Evolutionary conservation across 2,329 filamentous ascomycete genomes (phyloP), one percentile per base, ranked within the genome.

Genomic region (Aspergillus sp.): DNA sequence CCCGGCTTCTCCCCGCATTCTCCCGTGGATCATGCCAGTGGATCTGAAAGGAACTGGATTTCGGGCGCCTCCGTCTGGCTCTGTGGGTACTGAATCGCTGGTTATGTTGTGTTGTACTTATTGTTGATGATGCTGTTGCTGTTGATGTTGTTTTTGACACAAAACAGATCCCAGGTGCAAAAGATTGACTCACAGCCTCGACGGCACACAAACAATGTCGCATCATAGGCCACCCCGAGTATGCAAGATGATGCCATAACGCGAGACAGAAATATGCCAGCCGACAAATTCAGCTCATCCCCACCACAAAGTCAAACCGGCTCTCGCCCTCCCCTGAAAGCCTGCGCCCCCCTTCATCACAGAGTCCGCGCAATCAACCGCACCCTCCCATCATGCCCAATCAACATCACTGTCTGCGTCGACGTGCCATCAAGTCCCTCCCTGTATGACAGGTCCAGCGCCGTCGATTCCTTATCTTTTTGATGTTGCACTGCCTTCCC

Each of bases 311-410:
- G 27, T 57, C 58, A 51, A 60, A 60, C 4, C 54, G 57, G 19
- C 49, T 39, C 51, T 60, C 54, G 5, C 50, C 51, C 37, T 51
- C 58, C 9, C 13, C 11, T 7, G 50, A 22, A 7, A 54, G 40
- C 19, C 40, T 44, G 13, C 24, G 58, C 5, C 50, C 82, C 44
- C 80, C 67, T 15, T 77, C 69, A 64, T 85, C 82, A 63, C 33
- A 87, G 67, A 15, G 83, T 86, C 56, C 83, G 74, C 68, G 87
- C 85, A 19, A 86, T 73, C 64, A 82, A 87, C 6, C 78, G 82
- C 20, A 85, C 78, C 50, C 77, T 75, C 0, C 83, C 82, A 11
- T 78, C 63, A 44, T 73, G 71, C 62, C 81, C 75, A 6, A 86
- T 82, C 15, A 88, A 68, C 3, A 87, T 73, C 3, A 87, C 73